phyloP scores from a whole-genome alignment of 116 monocot species.

The Phalaenopsis hybrid region DNA sequence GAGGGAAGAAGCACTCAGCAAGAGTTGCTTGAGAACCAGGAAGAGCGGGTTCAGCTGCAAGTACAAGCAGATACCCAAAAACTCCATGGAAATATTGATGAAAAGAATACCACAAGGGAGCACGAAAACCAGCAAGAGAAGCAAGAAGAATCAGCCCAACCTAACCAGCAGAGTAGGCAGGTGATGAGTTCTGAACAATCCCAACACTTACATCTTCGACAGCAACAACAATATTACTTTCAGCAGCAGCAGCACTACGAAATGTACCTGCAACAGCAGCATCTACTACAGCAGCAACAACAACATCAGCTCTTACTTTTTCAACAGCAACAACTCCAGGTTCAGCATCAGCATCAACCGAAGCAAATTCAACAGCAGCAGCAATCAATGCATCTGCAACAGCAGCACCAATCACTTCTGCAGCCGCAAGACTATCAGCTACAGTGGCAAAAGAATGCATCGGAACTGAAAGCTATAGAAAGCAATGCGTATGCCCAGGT shows the following conservation, averaged over 20 bases:
- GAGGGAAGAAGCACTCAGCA: constrained; percentile 15
- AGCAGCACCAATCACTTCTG: background rate
- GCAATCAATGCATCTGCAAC: background rate
- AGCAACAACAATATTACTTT: constrained; percentile 17
- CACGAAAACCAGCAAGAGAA: constrained; percentile 10
- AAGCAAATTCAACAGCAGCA: constrained; percentile 21
- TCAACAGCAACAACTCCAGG: constrained; percentile 28
- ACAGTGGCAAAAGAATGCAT: constrained; percentile 14
- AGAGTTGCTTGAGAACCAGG: constrained; percentile 15
- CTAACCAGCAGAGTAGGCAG: constrained; percentile 13
- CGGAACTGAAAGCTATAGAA: constrained; percentile 12
- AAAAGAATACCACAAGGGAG: constrained; percentile 2
- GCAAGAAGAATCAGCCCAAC: constrained; percentile 10
- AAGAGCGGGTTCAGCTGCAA: constrained; percentile 4
- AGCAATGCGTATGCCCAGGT: constrained; percentile 12
- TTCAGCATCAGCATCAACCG: constrained; percentile 26
- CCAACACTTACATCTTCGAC: constrained; percentile 20
- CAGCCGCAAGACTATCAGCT: constrained; percentile 6
- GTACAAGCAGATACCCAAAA: background rate
- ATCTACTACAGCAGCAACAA: constrained; percentile 19
- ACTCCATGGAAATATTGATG: background rate
- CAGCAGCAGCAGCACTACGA: constrained; percentile 24
- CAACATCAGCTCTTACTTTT: constrained; percentile 17
- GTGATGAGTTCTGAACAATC: constrained; percentile 14
- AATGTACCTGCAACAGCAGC: constrained; percentile 23